Evolutionary conservation across 768 basidiomycete genomes (phyloP).

Genomic region (Mycena pura): DNA sequence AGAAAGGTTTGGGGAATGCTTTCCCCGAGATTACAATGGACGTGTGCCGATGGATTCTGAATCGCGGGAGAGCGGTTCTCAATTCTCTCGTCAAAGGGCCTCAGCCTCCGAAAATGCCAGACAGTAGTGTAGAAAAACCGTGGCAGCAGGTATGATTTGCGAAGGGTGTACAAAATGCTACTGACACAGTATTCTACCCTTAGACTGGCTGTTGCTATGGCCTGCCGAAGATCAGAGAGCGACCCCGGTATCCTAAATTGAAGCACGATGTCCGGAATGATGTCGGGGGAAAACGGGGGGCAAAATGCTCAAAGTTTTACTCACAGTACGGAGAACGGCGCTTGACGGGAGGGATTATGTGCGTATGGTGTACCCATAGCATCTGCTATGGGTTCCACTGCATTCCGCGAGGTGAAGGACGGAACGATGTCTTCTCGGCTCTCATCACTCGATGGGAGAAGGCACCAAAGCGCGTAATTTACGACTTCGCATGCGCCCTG

Average conservation of each 20-base stretch:
- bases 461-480: too few relatives aligned
- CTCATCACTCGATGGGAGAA: constrained; percentile 36
- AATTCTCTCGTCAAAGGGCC: background rate
- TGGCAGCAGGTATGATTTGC: constrained; percentile 1
- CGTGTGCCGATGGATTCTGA: background rate
- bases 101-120: background rate
- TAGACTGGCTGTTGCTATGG: too few relatives aligned
- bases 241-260: too few relatives aligned
- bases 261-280: too few relatives aligned
- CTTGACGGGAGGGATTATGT: too few relatives aligned
- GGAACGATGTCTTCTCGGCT: constrained; percentile 34
- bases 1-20: background rate
- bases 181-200: too few relatives aligned
- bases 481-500: constrained; percentile 33
- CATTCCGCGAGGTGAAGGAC: constrained; percentile 32
- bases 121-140: background rate
- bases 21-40: background rate
- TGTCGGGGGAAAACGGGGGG: too few relatives aligned
- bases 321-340: too few relatives aligned
- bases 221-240: too few relatives aligned
- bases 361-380: constrained; percentile 23
- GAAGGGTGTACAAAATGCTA: too few relatives aligned
- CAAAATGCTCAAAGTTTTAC: too few relatives aligned
- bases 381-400: constrained; percentile 29
- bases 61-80: background rate